Evolutionary conservation across 805 yeast genomes (phyloP).

Genomic region (Jamesozyma hellenica): DNA sequence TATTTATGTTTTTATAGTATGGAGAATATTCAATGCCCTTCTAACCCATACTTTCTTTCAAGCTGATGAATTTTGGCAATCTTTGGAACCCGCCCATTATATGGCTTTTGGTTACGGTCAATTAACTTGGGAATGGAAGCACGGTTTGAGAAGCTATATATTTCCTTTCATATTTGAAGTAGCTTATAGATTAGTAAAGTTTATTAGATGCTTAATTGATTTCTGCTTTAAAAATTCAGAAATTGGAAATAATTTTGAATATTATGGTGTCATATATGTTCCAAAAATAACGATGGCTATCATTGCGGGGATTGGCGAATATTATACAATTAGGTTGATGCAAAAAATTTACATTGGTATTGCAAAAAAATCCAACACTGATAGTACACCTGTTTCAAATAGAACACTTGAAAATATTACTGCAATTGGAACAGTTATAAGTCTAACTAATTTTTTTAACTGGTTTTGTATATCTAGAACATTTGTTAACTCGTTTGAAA

Average conservation of each 20-base stretch:
- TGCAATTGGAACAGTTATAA: constrained; percentile 18
- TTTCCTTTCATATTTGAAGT: constrained; percentile 64
- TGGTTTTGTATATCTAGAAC: constrained; percentile 75
- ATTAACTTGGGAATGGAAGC: constrained; percentile 90
- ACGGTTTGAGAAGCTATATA: constrained; percentile 61
- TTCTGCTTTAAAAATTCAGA: not conserved
- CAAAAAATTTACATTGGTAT: constrained; percentile 19
- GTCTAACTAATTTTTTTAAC: constrained; percentile 43
- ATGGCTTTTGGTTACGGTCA: constrained; percentile 71
- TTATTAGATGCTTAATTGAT: not conserved
- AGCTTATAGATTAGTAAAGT: constrained; percentile 13
- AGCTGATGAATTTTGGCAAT: constrained; percentile 92
- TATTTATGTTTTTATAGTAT: constrained; percentile 24
- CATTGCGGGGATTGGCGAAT: constrained; percentile 66
- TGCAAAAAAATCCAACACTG: constrained; percentile 6
- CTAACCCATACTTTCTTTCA: constrained; percentile 72
- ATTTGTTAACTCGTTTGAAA: constrained; percentile 76
- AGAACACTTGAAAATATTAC: not conserved
- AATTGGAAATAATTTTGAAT: constrained; percentile 17
- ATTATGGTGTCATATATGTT: constrained; percentile 33
- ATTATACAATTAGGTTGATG: constrained; percentile 42
- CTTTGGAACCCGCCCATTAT: constrained; percentile 82
- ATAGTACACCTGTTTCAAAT: constrained; percentile 1
- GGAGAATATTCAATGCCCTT: constrained; percentile 54
- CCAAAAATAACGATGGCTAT: constrained; percentile 67